Evolutionary conservation across 768 basidiomycete species (phyloP).

Genomic region (Boletus subparvulus): DNA sequence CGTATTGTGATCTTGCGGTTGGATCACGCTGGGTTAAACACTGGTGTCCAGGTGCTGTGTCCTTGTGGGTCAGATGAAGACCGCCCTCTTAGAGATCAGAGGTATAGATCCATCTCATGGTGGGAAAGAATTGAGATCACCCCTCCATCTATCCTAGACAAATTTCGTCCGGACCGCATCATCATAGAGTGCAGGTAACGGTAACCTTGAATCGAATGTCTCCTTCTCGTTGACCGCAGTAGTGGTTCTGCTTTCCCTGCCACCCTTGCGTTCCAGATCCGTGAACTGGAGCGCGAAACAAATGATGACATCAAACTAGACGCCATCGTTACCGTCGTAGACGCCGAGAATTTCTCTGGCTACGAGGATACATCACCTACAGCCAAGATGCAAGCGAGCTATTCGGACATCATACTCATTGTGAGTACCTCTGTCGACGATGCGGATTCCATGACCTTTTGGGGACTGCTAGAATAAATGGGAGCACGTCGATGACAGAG

Average conservation of each 20-base stretch:
- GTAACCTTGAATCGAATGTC: neutral
- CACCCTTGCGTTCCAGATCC: constrained; percentile 91
- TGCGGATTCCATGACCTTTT: constrained; percentile 7
- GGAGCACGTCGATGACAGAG: constrained; percentile 77
- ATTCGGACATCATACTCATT: constrained; percentile 87
- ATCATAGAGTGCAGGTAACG: constrained; percentile 92
- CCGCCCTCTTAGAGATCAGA: constrained; percentile 83
- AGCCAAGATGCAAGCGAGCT: constrained; percentile 93
- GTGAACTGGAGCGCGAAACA: constrained; percentile 82
- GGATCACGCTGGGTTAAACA: neutral
- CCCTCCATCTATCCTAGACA: constrained; percentile 49
- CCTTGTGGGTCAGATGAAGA: constrained; percentile 93
- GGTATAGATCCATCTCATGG: constrained; percentile 40
- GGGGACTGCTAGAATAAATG: constrained; percentile 70
- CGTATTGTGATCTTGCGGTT: constrained; percentile 11
- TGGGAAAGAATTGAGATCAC: neutral
- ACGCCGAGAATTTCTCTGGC: constrained; percentile 87
- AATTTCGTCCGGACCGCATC: constrained; percentile 83
- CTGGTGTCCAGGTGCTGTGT: constrained; percentile 73
- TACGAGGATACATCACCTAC: constrained; percentile 93
- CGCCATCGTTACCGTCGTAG: constrained; percentile 87
- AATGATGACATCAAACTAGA: constrained; percentile 76
- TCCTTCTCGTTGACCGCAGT: constrained; percentile 1
- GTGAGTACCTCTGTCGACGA: constrained; percentile 42
- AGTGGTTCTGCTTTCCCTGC: constrained; percentile 96